These are phyloP conservation scores for Pseudogymnoascus sp. DNA, from an alignment of 2,329 filamentous ascomycete species.

Conservation along the genomic window DNA sequence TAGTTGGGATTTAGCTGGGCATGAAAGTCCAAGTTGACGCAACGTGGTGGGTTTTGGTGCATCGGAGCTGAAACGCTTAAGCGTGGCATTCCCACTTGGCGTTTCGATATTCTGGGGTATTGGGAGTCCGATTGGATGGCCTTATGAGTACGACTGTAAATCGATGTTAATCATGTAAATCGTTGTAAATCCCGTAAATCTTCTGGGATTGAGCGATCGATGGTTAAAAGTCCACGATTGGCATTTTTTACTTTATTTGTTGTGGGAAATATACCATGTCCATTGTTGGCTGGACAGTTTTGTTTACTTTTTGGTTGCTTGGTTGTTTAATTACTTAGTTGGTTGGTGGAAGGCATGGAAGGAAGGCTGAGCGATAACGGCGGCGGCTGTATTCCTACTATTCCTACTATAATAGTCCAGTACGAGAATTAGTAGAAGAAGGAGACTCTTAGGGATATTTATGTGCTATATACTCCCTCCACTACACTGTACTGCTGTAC, in stretches of 20 bases:
- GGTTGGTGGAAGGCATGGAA: neutral
- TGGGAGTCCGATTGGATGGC: slow-evolving; percentile 18
- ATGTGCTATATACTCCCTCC: too few species aligned
- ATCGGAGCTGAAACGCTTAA: slow-evolving; percentile 2
- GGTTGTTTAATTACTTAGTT: too few species aligned
- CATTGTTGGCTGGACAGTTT: neutral
- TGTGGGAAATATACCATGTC: neutral
- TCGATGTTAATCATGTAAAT: neutral
- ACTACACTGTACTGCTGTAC: neutral
- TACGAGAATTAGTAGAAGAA: too few species aligned
- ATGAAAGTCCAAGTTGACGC: neutral
- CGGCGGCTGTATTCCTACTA: neutral
- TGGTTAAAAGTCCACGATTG: neutral
- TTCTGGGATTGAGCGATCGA: neutral
- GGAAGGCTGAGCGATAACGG: neutral
- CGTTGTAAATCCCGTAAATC: neutral
- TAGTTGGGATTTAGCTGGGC: neutral
- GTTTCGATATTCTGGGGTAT: slow-evolving; percentile 27
- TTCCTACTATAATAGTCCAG: too few species aligned
- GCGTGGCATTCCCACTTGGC: slow-evolving; percentile 6
- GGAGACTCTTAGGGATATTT: too few species aligned
- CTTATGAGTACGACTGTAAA: neutral
- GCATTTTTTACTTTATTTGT: neutral
- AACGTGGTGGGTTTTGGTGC: slow-evolving; percentile 1
- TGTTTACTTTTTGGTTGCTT: neutral